These are phyloP conservation scores for Pleoardoris graminearum DNA, from an alignment of 2,329 filamentous ascomycete species.

Conservation along the genomic window DNA sequence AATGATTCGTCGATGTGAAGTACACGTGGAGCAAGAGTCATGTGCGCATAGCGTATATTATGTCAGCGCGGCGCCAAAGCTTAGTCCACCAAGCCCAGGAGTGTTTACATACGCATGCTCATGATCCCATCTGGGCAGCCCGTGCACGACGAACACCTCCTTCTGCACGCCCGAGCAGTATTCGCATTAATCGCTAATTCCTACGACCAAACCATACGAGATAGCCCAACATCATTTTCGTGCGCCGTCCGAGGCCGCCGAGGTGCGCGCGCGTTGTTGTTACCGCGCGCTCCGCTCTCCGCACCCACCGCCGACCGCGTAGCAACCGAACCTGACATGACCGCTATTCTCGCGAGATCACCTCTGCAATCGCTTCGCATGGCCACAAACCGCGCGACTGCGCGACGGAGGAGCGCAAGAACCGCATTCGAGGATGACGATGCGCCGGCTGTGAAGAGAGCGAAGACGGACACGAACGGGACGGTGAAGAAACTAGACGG, in stretches of 20 bases:
- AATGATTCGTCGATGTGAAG: no score
- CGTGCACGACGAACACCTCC: slow-evolving; percentile 28
- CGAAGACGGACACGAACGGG: slow-evolving; percentile 46
- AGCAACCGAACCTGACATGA: slow-evolving; percentile 43
- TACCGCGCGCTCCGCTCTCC: slow-evolving; percentile 38
- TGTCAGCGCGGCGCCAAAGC: neutral
- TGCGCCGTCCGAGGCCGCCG: neutral
- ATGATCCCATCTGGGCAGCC: slow-evolving; percentile 21
- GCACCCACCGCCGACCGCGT: slow-evolving; percentile 25
- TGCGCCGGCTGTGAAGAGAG: slow-evolving; percentile 50
- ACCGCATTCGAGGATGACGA: slow-evolving; percentile 51
- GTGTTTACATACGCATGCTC: slow-evolving; percentile 24
- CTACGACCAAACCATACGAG: slow-evolving; percentile 23
- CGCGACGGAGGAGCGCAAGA: slow-evolving; percentile 53
- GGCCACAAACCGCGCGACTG: slow-evolving; percentile 49
- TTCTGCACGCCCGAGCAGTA: slow-evolving; percentile 29
- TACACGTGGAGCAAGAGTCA: slow-evolving; percentile 8
- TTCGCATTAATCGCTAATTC: slow-evolving; percentile 41
- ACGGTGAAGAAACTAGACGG: slow-evolving; percentile 41
- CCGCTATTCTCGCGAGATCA: slow-evolving; percentile 40
- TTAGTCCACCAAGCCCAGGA: neutral
- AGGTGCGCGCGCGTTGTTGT: slow-evolving; percentile 16
- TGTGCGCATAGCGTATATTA: slow-evolving; percentile 6
- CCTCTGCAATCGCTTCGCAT: slow-evolving; percentile 54
- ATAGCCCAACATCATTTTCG: slow-evolving; percentile 11